phyloP scores from a whole-genome alignment of 2,329 filamentous ascomycete species.

The Fusarium secorum region DNA sequence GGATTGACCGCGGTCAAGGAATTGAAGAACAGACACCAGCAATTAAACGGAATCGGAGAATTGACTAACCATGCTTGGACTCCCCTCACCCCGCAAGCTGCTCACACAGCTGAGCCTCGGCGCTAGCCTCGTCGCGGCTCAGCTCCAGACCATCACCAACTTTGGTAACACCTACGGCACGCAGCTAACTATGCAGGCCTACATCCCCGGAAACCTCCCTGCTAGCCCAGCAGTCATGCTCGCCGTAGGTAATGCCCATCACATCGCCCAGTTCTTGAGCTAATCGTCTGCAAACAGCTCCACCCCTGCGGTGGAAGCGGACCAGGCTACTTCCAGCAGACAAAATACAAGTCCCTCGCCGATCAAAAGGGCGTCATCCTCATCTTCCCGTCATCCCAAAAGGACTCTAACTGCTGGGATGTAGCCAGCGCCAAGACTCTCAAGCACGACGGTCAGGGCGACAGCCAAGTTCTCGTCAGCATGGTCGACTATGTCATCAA shows the following conservation, averaged over 20 bases:
- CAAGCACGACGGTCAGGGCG: constrained; percentile 6
- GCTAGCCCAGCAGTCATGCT: background rate
- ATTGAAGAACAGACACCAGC: background rate
- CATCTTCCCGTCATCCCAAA: background rate
- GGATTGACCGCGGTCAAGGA: fast-evolving
- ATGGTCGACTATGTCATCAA: constrained; percentile 13
- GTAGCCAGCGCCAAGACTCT: constrained; percentile 2
- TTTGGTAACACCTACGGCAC: constrained; percentile 5
- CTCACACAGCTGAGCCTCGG: constrained; percentile 4
- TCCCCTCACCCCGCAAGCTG: background rate
- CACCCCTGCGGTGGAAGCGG: background rate
- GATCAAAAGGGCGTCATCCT: background rate
- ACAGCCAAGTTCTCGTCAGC: constrained; percentile 7
- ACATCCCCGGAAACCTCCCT: background rate
- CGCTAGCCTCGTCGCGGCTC: constrained; percentile 9
- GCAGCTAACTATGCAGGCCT: background rate
- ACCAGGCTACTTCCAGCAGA: constrained; percentile 2
- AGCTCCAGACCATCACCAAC: constrained; percentile 16
- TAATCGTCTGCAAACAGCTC: background rate
- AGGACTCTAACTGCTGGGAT: constrained; percentile 8
- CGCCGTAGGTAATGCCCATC: background rate
- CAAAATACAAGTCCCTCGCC: background rate
- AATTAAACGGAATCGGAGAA: background rate
- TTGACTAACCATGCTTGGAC: background rate
- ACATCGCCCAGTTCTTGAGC: fast-evolving